Base-by-base conservation (phyloP, 306 rosid species). In the Begonia peltatifolia region DNA sequence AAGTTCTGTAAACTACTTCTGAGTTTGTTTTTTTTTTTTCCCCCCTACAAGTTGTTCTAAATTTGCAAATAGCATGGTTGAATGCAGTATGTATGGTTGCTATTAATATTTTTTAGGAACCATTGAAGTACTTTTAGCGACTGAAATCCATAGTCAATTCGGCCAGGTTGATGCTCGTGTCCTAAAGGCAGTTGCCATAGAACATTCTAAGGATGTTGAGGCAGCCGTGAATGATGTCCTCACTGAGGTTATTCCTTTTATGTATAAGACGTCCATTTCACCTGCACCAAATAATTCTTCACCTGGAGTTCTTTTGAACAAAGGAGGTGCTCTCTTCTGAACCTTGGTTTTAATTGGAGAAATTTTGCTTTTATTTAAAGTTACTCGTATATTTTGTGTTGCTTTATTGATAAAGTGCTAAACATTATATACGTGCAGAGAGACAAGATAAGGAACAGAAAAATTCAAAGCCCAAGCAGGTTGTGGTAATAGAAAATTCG, bases 161-260 rank as follows among this genome's bases (percentile, higher is more conserved):
- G n/a, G 12, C 41, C 62, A 90, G 96, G 73, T 90, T 47, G 96
- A 90, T 67, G 36, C 69, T 58, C 73, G 95, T 60, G 52, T 86
- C 35, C 77, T 90, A 58, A 83, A 73, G 82, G 96, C 93, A 36
- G 94, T 90, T 47, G 93, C 99, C 18, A 73, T 83, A 59, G 99
- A 90, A 61, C 72, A 83, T 57, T 60, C 92, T 2, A 78, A 69
- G 56, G 92, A 90, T 80, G 80, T 68, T 46, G 82, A 85, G 57
- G 63, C 56, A 6, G 99, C 99, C 9, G 86, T 79, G 11, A 77
- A 64, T 51, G 63, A 71, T 52, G 71, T 90, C 62, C 67, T 86
- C 41, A 63, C 36, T 1, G 96, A 90, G 69, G 60, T 88, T 22
- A 60, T 90, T 38, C 99, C 99, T 12, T 41, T 41, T 18, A 61